phyloP scores from a whole-genome alignment of 2,329 filamentous ascomycete species.

The Chaetoscypha palmicola region DNA sequence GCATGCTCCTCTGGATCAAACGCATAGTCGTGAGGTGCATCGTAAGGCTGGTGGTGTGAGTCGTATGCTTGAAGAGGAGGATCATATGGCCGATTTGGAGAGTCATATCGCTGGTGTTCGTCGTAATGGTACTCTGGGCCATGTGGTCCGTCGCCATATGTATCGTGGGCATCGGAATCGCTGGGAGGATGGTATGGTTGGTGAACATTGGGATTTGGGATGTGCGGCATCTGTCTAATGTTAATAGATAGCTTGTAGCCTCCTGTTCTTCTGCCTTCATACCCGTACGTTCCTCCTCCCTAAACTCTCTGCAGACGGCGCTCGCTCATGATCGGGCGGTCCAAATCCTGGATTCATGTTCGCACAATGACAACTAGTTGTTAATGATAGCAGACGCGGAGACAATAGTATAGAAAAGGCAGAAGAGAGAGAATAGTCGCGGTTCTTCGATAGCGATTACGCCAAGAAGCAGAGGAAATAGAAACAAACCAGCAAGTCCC shows the following conservation, averaged over 20 bases:
- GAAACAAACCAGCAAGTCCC: not conserved
- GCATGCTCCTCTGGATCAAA: constrained; percentile 12
- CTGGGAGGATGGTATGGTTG: constrained; percentile 3
- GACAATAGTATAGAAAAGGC: not conserved
- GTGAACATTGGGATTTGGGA: constrained; percentile 5
- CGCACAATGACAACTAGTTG: not conserved
- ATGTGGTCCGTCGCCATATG: constrained; percentile 4
- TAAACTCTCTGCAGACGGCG: not conserved
- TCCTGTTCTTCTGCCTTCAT: not conserved
- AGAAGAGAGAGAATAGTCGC: too few relatives aligned
- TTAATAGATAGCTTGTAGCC: not conserved
- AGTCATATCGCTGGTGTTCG: not conserved
- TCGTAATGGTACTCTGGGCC: constrained; percentile 3
- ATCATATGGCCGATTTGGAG: not conserved
- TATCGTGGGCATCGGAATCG: constrained; percentile 3
- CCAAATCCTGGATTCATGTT: constrained; percentile 1
- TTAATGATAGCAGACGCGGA: not conserved
- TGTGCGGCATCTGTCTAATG: constrained; percentile 6
- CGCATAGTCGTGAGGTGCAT: constrained; percentile 2
- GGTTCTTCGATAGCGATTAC: not conserved
- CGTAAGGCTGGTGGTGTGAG: not conserved
- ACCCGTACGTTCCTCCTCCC: constrained; percentile 4
- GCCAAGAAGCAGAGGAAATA: not conserved
- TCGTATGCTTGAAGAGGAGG: not conserved
- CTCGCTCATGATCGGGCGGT: not conserved